Percentiles rank a stretch among this genome's conserved stretches.
Evolutionary conservation across 2,329 filamentous ascomycete species (phyloP).

Genomic region (Phoma sp.): DNA sequence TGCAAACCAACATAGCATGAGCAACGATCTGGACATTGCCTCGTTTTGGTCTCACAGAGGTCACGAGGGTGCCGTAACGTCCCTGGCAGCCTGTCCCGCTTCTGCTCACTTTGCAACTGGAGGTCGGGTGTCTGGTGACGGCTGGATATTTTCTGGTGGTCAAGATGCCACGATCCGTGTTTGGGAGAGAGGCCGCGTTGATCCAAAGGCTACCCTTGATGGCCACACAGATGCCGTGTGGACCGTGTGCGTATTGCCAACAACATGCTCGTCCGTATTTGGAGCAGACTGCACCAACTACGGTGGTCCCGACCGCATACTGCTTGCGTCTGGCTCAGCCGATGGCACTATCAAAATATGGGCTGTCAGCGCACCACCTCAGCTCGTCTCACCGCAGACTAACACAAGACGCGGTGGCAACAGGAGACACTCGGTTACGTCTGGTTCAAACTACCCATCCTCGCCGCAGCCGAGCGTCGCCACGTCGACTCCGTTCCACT

Average conservation of each 20-base stretch:
- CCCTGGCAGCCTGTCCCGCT: conserved; percentile 83
- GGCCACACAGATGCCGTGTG: conserved; percentile 96
- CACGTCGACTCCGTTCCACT: conserved; percentile 83
- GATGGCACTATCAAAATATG: conserved; percentile 93
- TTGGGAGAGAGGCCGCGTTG: conserved; percentile 93
- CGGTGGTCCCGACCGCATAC: conserved; percentile 81
- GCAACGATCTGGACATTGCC: conserved; percentile 85
- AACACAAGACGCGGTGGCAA: conserved; percentile 75
- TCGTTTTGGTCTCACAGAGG: conserved; percentile 96
- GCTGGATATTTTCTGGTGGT: conserved; percentile 98
- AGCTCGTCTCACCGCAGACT: conserved; percentile 79
- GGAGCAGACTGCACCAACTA: conserved; percentile 73
- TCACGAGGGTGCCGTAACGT: conserved; percentile 88
- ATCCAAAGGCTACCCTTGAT: conserved; percentile 92
- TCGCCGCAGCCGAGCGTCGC: conserved; percentile 88
- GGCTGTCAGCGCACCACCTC: conserved; percentile 90
- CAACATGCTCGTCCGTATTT: conserved; percentile 80
- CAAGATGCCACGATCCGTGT: conserved; percentile 92
- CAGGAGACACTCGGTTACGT: conserved; percentile 90
- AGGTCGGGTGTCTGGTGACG: conserved; percentile 85
- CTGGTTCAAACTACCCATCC: conserved; percentile 87
- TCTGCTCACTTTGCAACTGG: conserved; percentile 89
- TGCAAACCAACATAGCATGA: conserved; percentile 65
- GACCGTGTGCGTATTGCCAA: conserved; percentile 90
- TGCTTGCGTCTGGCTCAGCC: conserved; percentile 89